These are phyloP conservation scores for Boletus speciosus DNA, from an alignment of 768 basidiomycete genomes.

Conservation along the genomic window DNA sequence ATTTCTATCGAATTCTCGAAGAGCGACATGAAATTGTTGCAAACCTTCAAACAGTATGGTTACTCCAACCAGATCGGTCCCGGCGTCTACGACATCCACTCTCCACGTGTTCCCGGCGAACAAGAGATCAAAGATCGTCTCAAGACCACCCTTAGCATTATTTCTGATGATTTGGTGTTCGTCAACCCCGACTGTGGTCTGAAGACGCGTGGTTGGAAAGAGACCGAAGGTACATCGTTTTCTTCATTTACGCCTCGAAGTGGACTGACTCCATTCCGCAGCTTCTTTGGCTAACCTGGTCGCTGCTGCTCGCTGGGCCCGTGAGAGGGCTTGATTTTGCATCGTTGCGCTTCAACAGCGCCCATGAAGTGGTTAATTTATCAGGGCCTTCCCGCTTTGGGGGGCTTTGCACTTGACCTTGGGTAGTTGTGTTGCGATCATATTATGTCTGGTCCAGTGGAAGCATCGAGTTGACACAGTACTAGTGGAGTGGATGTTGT, in stretches of 20 bases:
- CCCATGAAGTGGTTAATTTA: conserved; percentile 66
- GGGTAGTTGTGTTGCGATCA: conserved; percentile 47
- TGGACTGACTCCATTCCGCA: conserved; percentile 21
- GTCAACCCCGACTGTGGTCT: conserved; percentile 98
- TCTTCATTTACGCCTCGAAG: conserved; percentile 1
- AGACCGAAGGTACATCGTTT: conserved; percentile 70
- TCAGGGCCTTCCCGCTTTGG: conserved; percentile 29
- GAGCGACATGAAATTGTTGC: conserved; percentile 96
- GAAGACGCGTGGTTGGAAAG: conserved; percentile 98
- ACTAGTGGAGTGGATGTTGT: conserved; percentile 17
- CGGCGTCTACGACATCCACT: conserved; percentile 99
- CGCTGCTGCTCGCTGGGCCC: conserved; percentile 90
- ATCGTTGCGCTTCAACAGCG: conserved; percentile 88
- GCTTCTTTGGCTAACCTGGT: conserved; percentile 85
- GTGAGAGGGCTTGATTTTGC: conserved; percentile 64
- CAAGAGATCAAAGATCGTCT: conserved; percentile 95
- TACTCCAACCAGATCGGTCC: conserved; percentile 98
- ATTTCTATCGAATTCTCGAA: conserved; percentile 99
- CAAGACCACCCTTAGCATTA: conserved; percentile 74
- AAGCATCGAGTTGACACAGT: conserved; percentile 6
- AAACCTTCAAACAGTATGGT: conserved; percentile 91
- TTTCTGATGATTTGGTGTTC: conserved; percentile 78
- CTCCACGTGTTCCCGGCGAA: conserved; percentile 91
- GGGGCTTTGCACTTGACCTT: conserved; percentile 46
- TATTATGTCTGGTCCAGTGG: conserved; percentile 24